phyloP scores from a whole-genome alignment of 768 basidiomycete species.

The Gymnopilus dilepis region DNA sequence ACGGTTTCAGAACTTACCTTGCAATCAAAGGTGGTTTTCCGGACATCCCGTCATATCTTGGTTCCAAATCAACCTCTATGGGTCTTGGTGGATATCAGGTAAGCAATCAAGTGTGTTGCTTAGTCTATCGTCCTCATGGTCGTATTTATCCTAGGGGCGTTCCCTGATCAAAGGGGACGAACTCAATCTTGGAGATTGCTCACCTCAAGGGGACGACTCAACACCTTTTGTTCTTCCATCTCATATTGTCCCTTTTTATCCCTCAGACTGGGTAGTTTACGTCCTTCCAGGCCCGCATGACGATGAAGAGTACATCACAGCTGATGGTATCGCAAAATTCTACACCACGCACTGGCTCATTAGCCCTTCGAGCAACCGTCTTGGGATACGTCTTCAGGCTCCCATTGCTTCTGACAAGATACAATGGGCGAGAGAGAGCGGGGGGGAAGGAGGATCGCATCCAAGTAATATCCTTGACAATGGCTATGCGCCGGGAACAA shows the following conservation, averaged over 20 bases:
- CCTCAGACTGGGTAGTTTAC: conserved; percentile 53
- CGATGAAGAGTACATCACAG: conserved; percentile 57
- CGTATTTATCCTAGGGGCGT: conserved; percentile 46
- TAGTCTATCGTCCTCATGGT: too few species aligned
- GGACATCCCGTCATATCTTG: conserved; percentile 57
- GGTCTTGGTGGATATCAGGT: conserved; percentile 66
- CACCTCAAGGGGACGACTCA: conserved; percentile 20
- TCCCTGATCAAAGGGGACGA: conserved; percentile 56
- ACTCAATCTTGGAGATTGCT: conserved; percentile 44
- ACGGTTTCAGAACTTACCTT: conserved; percentile 61
- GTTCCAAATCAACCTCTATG: conserved; percentile 70
- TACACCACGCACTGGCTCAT: conserved; percentile 59
- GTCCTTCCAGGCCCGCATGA: conserved; percentile 70
- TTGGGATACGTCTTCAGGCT: conserved; percentile 63
- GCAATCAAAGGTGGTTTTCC: conserved; percentile 67
- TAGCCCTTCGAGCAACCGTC: conserved; percentile 62
- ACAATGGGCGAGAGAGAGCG: conserved; percentile 57
- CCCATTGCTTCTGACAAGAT: conserved; percentile 39
- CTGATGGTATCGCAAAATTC: conserved; percentile 52
- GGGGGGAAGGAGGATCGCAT: conserved; percentile 73
- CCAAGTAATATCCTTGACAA: conserved; percentile 72
- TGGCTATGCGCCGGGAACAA: conserved; percentile 56
- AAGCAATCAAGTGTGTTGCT: conserved; percentile 21
- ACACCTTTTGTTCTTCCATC: conserved; percentile 27
- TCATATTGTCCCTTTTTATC: conserved; percentile 47